phyloP scores from a whole-genome alignment of 2,329 filamentous ascomycete species.

The Aspergillus chevalieri region DNA sequence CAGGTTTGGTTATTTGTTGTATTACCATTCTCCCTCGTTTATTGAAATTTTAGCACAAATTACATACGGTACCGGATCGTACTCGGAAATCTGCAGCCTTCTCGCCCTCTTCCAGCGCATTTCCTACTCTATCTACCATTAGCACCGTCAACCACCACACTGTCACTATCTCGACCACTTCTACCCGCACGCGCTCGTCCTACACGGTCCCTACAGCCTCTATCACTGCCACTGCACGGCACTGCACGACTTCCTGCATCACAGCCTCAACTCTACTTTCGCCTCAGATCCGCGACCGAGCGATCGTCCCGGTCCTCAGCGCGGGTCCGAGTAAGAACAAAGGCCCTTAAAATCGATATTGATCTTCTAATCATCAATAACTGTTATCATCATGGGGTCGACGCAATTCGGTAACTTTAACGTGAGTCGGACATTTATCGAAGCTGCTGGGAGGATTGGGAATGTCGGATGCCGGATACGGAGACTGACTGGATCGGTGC shows the following conservation, averaged over 20 bases:
- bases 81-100: no score
- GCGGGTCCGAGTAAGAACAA: slow-evolving; percentile 18
- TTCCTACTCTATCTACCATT: not conserved
- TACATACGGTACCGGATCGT: no score
- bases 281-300: slow-evolving; percentile 16
- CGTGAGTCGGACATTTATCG: slow-evolving; percentile 34
- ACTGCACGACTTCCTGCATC: slow-evolving; percentile 3
- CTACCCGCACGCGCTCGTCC: no score
- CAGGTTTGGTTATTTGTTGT: no score
- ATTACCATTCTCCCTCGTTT: not conserved
- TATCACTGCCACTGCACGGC: slow-evolving; percentile 6
- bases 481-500: slow-evolving; percentile 1
- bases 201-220: not conserved
- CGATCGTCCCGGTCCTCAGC: slow-evolving; percentile 16
- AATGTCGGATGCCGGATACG: not conserved
- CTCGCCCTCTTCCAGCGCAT: not conserved
- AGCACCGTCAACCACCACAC: not conserved
- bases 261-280: not conserved
- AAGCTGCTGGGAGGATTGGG: slow-evolving; percentile 2
- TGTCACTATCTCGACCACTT: no score
- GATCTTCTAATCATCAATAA: slow-evolving; percentile 4
- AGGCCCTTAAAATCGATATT: not conserved
- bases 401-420: slow-evolving; percentile 56
- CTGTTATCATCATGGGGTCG: slow-evolving; percentile 38
- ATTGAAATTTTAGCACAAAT: no score